Evolutionary conservation across 768 basidiomycete genomes (phyloP), one percentile per base, ranked within the genome.

Genomic region (Tricholoma bakamatsutake): DNA sequence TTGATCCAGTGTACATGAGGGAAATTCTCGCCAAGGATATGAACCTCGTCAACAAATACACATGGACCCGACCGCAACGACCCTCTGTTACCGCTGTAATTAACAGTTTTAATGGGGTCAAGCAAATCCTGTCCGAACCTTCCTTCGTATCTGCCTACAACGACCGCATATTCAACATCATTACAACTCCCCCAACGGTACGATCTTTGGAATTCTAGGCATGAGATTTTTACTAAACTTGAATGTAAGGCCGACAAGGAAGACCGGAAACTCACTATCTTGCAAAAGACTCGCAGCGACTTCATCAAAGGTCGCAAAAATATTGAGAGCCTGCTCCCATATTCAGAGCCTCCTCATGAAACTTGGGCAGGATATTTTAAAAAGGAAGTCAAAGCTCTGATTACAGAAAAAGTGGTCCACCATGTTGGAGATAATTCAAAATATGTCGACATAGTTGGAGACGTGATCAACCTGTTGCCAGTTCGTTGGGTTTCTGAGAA

Each of bases 401-500:
- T 80, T 47, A 57, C 61, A 9, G 59, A 64, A 11, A 76, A 77
- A 52, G 66, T 73, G 2, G 69, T 75, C 47, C 56, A 59, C 30
- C 59, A 69, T 30, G 65, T 66, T 12, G 71, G 67, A 5, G 59
- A 66, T 13, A 48, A 53, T 13, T 54, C 58, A 15, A 69, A 59
- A 31, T 73, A 67, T 50, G 65, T 88, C 18, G 85, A 90, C 63
- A 76, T 90, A 35, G 78, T 89, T 6, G 72, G 72, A 40, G 84
- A 90, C 59, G 86, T 90, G 18, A 78, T 87, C 62, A 85, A 89
- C 58, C 64, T 76, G 27, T 56, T 86, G 37, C 81, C 87, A 0
- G 66, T 85, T 4, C 74, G 80, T 56, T 90, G 84, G 85, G 73
- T 84, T 28, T 77, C 78, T 9, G 72, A 79, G 31, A 64, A 80